Percentiles rank a stretch among this genome's conserved stretches.
Evolutionary conservation across 2,329 filamentous ascomycete species (phyloP).

Genomic region (Cryoendolithus antarcticus): DNA sequence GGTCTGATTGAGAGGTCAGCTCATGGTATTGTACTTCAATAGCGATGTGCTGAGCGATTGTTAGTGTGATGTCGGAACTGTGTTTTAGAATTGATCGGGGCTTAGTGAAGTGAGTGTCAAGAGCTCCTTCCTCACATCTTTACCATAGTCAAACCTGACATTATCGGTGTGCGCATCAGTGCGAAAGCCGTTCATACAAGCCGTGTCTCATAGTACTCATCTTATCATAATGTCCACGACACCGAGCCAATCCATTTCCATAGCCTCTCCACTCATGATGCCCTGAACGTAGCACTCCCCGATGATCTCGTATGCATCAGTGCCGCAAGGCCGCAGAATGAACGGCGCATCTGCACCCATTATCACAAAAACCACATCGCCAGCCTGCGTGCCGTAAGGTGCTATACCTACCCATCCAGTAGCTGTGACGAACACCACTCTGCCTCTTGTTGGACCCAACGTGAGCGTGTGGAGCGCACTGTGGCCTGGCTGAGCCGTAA

Average conservation of each 20-base stretch:
- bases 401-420: constrained; percentile 18
- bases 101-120: no score
- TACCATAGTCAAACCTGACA: no score
- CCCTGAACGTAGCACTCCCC: constrained; percentile 24
- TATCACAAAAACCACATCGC: constrained; percentile 18
- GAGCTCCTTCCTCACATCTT: no score
- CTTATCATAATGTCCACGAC: constrained; percentile 13
- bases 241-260: constrained; percentile 11
- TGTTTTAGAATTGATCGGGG: no score
- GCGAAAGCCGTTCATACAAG: no score
- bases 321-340: constrained; percentile 10
- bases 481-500: constrained; percentile 8
- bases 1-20: no score
- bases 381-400: constrained; percentile 15
- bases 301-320: constrained; percentile 14
- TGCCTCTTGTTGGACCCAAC: constrained; percentile 17
- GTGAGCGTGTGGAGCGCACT: constrained; percentile 15
- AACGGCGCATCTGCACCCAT: constrained; percentile 16
- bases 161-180: no score
- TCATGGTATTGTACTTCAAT: no score
- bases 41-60: no score
- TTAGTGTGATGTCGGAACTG: no score
- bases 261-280: constrained; percentile 21
- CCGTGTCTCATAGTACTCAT: constrained; percentile 4
- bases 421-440: constrained; percentile 16